Base-by-base conservation (phyloP, 2,329 filamentous ascomycete species). In the Pestalotiopsis sp. region DNA sequence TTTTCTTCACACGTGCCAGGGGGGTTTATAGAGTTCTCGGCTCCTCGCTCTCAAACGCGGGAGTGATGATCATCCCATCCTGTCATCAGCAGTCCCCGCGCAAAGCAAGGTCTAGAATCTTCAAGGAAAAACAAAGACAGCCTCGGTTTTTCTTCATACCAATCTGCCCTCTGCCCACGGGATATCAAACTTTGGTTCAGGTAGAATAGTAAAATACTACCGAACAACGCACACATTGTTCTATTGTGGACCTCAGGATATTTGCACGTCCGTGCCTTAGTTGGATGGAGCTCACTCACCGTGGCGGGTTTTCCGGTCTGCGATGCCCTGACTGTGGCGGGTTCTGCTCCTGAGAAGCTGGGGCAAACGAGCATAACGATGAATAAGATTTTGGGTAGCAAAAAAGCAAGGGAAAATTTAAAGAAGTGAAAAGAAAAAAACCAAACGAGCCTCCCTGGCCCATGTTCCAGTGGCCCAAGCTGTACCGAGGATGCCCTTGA, bases 11-110 rank as follows among this genome's bases (percentile, higher is more conserved):
- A 52, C 14, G 45, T 52, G 7, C 45, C 14, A n/a, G 45, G 45
- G 14, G 45, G 20, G 45, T 52, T n/a, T 20, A 31, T 49, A 64
- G 38, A 49, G n/a, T 64, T 64, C 38, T 23, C 14, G 61, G 36
- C 38, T 64, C 61, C 39, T 49, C 3, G 39, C 11, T 49, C 36
- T 64, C 61, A 45, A 49, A 64, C 61, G 41, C 61, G 61, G 61
- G 41, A 64, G 39, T 25, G 38, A 13, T 45, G 61, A 64, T 49
- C 61, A 23, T 25, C 39, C 12, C n/a, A 64, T 64, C 61, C 61
- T 49, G 39, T 64, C 61, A 64, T 64, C 61, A 45, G 20, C 20
- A 20, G 17, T 39, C 31, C 59, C 31, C 27, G 59, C 14, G 36
- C 59, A 31, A 59, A 20, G 27, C 27, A 62, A 36, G 45, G 45